Percentiles rank a stretch among this genome's conserved stretches.
These are phyloP conservation scores for Starmerella geochares DNA, from an alignment of 805 yeast genomes.

Conservation along the genomic window DNA sequence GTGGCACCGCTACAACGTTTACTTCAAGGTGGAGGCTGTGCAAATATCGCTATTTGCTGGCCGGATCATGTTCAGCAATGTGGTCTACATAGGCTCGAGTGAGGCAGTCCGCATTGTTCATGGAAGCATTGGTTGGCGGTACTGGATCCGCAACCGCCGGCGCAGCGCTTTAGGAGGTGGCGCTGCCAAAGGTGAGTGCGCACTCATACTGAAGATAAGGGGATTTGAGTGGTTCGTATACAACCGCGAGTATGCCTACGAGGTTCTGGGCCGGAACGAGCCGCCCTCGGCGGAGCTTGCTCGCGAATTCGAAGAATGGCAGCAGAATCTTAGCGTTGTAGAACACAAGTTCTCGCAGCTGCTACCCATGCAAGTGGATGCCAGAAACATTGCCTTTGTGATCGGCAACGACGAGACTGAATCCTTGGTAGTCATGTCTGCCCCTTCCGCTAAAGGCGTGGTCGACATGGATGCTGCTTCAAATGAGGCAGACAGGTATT, in stretches of 20 bases:
- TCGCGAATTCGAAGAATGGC: conserved; percentile 9
- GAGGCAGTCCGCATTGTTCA: conserved; percentile 59
- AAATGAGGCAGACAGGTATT: conserved; percentile 48
- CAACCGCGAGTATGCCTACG: conserved; percentile 71
- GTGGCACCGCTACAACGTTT: conserved; percentile 54
- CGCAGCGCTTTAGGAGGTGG: conserved; percentile 5
- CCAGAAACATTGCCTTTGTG: conserved; percentile 61
- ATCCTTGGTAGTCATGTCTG: conserved; percentile 55
- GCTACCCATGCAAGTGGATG: conserved; percentile 53
- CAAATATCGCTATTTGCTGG: conserved; percentile 77
- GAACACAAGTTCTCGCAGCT: conserved; percentile 24
- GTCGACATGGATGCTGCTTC: conserved; percentile 47
- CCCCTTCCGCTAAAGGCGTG: conserved; percentile 43
- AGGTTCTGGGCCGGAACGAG: conserved; percentile 27
- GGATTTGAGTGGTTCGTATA: conserved; percentile 79
- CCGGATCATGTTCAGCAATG: conserved; percentile 62
- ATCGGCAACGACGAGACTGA: conserved; percentile 75
- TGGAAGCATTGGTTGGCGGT: conserved; percentile 78
- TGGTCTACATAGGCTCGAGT: conserved; percentile 63
- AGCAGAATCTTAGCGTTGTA: conserved; percentile 12
- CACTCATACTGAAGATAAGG: conserved; percentile 42
- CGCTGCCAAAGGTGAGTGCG: conserved; percentile 1
- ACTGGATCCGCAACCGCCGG: conserved; percentile 55
- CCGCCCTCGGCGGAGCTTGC: conserved; percentile 13
- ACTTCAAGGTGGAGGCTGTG: conserved; percentile 59